Conservation (phyloP, 148 eudicot species). For the Simmondsia chinensis region DNA sequence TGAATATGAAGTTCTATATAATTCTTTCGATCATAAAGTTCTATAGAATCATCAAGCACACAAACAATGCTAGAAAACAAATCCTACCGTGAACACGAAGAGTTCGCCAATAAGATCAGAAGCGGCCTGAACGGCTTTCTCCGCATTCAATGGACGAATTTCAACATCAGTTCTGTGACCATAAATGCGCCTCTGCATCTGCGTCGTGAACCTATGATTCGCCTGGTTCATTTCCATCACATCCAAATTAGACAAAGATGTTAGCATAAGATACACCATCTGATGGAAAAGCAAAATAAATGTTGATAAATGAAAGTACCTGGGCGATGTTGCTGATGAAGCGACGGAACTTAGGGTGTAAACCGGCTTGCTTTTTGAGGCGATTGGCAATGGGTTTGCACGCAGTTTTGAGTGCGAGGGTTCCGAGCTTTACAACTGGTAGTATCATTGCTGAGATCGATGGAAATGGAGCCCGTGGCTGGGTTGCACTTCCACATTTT, state of each 20-base stretch:
- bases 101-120: constrained; percentile 87
- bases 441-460: constrained; percentile 45
- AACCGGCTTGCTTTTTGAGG: constrained; percentile 61
- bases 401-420: constrained; percentile 54
- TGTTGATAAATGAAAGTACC: constrained; percentile 20
- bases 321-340: constrained; percentile 72
- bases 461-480: no score
- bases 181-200: constrained; percentile 70
- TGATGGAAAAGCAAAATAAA: background rate
- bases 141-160: constrained; percentile 82
- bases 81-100: constrained; percentile 65
- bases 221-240: constrained; percentile 30
- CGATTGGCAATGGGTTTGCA: constrained; percentile 75
- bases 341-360: constrained; percentile 57
- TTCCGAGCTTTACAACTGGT: constrained; percentile 66
- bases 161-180: constrained; percentile 84
- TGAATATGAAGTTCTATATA: no score
- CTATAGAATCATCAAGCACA: no score
- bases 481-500: no score
- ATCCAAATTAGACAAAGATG: background rate
- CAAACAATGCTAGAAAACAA: background rate
- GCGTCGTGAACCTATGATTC: constrained; percentile 70
- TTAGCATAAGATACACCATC: background rate
- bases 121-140: constrained; percentile 89
- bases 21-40: no score